phyloP scores from a whole-genome alignment of 371 early-diverging fungal species.

The Syncephalastrum sp. region DNA sequence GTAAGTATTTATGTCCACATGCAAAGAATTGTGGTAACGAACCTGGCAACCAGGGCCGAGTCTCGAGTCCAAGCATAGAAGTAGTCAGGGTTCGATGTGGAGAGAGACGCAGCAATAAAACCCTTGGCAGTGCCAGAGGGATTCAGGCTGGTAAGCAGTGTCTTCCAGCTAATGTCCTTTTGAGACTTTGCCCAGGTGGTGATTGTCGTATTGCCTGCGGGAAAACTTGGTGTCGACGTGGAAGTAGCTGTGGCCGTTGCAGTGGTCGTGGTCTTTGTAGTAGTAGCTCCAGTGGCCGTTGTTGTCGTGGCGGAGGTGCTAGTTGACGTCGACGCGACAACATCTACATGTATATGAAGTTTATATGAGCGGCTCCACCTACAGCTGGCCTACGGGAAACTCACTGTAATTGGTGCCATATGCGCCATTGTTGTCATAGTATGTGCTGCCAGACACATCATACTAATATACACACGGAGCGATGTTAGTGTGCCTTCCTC shows the following conservation, averaged over 20 bases:
- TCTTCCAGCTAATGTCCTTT: not conserved
- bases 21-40: no score
- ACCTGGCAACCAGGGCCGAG: constrained; percentile 44
- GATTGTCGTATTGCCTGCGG: constrained; percentile 25
- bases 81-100: constrained; percentile 64
- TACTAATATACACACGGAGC: constrained; percentile 19
- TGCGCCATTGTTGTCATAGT: constrained; percentile 39
- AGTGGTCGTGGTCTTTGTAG: constrained; percentile 6
- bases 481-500: not conserved
- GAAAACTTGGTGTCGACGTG: constrained; percentile 11
- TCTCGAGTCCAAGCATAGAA: constrained; percentile 81
- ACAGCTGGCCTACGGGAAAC: not conserved
- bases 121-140: constrained; percentile 32
- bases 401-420: constrained; percentile 17
- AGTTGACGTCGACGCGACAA: constrained; percentile 5
- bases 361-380: not conserved
- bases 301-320: constrained; percentile 14
- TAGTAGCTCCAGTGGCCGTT: constrained; percentile 15
- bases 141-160: constrained; percentile 27
- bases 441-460: constrained; percentile 28
- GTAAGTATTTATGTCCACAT: no score
- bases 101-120: constrained; percentile 39
- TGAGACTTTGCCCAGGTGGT: constrained; percentile 16
- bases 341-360: not conserved
- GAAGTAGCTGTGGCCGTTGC: constrained; percentile 2